Evolutionary conservation across 2,329 filamentous ascomycete genomes (phyloP).

Genomic region (Hymenoscyphus infarciens): DNA sequence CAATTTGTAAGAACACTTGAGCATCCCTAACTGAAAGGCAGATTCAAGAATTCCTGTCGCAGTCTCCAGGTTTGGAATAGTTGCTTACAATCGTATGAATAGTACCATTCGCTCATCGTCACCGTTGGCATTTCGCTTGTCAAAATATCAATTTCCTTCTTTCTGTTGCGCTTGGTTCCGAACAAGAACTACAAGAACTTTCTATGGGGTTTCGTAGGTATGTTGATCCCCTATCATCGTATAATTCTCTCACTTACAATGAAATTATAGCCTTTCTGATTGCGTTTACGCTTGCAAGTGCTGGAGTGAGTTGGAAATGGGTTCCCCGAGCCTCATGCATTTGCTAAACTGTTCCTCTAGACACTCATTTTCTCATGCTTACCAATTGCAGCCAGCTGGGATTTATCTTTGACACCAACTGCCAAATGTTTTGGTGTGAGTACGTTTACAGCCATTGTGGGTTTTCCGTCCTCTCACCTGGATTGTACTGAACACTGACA

Average conservation of each 20-base stretch:
- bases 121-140: conserved; percentile 42
- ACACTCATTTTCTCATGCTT: conserved; percentile 47
- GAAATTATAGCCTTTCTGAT: conserved; percentile 39
- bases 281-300: conserved; percentile 41
- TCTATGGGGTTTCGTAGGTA: conserved; percentile 43
- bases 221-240: conserved; percentile 14
- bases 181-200: conserved; percentile 40
- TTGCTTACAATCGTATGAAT: background rate
- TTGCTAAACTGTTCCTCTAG: conserved; percentile 8
- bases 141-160: conserved; percentile 47
- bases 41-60: background rate
- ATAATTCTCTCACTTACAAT: background rate
- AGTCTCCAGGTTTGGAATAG: background rate
- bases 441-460: conserved; percentile 41
- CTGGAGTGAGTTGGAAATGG: conserved; percentile 26
- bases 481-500: background rate
- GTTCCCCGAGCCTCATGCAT: background rate
- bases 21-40: background rate
- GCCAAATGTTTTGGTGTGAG: conserved; percentile 42
- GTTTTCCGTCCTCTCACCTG: background rate
- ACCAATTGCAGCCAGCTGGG: conserved; percentile 45
- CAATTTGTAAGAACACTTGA: conserved; percentile 30
- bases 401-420: conserved; percentile 32
- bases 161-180: conserved; percentile 43
- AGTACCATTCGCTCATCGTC: conserved; percentile 41